Percentiles rank a stretch among this genome's conserved stretches.
Evolutionary conservation across 331 rosid genomes (phyloP).

Genomic region (Malus hybrid): DNA sequence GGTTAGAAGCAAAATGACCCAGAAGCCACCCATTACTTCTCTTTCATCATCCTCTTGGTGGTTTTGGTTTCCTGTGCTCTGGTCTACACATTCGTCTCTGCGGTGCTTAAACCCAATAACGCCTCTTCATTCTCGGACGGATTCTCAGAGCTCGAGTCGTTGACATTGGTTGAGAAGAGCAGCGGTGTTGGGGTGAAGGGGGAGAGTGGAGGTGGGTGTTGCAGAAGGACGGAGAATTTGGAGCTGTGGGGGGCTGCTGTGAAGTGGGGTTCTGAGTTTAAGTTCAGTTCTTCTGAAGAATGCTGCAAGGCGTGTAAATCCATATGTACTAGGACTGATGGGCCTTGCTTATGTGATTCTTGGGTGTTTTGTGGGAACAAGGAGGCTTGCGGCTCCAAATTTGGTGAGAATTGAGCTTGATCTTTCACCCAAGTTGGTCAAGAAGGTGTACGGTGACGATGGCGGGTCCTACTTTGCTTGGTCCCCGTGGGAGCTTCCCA

Average conservation of each 20-base stretch:
- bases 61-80: slow-evolving; percentile 48
- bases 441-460: too few relatives aligned
- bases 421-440: too few relatives aligned
- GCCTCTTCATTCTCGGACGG: slow-evolving; percentile 13
- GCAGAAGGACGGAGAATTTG: slow-evolving; percentile 66
- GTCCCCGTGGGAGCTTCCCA: too few relatives aligned
- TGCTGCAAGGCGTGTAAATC: slow-evolving; percentile 86
- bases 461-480: too few relatives aligned
- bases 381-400: slow-evolving; percentile 65
- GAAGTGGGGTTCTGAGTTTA: slow-evolving; percentile 96
- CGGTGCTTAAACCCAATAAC: slow-evolving; percentile 26
- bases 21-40: slow-evolving; percentile 25
- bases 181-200: slow-evolving; percentile 5
- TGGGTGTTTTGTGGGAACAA: slow-evolving; percentile 89
- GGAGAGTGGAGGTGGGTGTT: slow-evolving; percentile 43
- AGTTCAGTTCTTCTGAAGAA: slow-evolving; percentile 53
- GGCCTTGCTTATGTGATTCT: slow-evolving; percentile 86
- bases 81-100: slow-evolving; percentile 50
- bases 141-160: background rate
- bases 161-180: slow-evolving; percentile 18
- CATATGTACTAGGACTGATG: slow-evolving; percentile 80
- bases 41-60: slow-evolving; percentile 31
- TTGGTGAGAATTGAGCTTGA: slow-evolving; percentile 42
- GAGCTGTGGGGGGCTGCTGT: slow-evolving; percentile 95
- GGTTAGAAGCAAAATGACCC: slow-evolving; percentile 54